Evolutionary conservation across 2,329 filamentous ascomycete genomes (phyloP).

Genomic region (Pleoardoris graminearum): DNA sequence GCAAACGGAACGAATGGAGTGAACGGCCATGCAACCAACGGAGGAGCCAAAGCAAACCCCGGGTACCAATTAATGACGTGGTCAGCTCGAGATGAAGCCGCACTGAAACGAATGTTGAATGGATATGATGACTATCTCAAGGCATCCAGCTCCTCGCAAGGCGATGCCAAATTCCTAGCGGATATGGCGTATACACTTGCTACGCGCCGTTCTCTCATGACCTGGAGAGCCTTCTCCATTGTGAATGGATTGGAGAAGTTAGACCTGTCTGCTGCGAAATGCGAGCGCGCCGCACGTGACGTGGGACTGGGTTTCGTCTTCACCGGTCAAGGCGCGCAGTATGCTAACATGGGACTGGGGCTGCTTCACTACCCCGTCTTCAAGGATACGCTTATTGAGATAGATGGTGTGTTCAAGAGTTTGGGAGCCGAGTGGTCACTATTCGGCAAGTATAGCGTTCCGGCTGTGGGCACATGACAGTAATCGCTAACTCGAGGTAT

Average conservation of each 20-base stretch:
- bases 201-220: not conserved
- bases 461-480: not conserved
- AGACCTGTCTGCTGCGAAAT: not conserved
- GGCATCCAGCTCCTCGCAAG: not conserved
- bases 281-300: not conserved
- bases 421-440: not conserved
- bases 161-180: not conserved
- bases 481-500: not conserved
- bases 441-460: not conserved
- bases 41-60: not conserved
- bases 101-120: not conserved
- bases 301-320: conserved; percentile 12
- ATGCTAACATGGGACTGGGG: conserved; percentile 11
- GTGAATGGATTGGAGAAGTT: not conserved
- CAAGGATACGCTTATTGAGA: not conserved
- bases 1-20: not conserved
- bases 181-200: not conserved
- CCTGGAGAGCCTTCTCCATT: not conserved
- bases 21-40: not conserved
- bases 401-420: not conserved
- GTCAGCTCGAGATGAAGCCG: not conserved
- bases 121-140: not conserved
- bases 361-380: not conserved
- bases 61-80: not conserved
- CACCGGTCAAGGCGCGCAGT: conserved; percentile 24